Conservation (phyloP, 345 rosid species). For the Eucalyptus leucophloia region DNA sequence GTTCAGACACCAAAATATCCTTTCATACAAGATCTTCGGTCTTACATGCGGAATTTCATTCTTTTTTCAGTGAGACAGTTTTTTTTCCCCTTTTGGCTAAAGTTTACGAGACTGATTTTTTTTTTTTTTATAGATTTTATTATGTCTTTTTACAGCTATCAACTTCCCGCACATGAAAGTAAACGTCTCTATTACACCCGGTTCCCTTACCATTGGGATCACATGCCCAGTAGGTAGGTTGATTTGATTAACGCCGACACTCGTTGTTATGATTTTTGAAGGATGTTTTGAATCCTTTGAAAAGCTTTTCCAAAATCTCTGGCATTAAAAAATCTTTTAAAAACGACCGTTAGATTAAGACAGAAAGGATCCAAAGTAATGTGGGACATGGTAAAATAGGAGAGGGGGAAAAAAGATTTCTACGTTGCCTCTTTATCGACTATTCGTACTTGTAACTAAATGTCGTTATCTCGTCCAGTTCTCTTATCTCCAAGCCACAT, state of each 20-base stretch:
- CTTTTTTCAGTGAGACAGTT: background rate
- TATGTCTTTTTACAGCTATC: background rate
- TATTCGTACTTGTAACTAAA: too few relatives aligned
- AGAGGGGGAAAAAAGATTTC: background rate
- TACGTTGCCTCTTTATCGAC: background rate
- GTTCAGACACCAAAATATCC: background rate
- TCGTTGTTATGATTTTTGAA: background rate
- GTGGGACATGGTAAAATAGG: background rate
- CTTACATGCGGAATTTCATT: background rate
- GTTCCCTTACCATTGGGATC: background rate
- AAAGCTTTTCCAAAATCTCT: background rate
- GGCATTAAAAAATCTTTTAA: too few relatives aligned
- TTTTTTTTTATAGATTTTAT: background rate
- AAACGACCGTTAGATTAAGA: background rate
- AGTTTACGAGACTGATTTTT: background rate
- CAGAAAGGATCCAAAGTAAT: background rate
- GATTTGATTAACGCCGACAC: background rate
- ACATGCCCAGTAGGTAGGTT: background rate
- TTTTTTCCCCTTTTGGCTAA: background rate
- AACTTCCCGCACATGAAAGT: too few relatives aligned
- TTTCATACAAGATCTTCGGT: background rate
- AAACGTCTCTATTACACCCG: background rate
- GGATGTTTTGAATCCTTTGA: background rate
- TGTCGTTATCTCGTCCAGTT: background rate
- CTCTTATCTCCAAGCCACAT: too few relatives aligned